Evolutionary conservation across 306 rosid genomes (phyloP), one percentile per base, ranked within the genome.

Genomic region (Cicer arietinum): DNA sequence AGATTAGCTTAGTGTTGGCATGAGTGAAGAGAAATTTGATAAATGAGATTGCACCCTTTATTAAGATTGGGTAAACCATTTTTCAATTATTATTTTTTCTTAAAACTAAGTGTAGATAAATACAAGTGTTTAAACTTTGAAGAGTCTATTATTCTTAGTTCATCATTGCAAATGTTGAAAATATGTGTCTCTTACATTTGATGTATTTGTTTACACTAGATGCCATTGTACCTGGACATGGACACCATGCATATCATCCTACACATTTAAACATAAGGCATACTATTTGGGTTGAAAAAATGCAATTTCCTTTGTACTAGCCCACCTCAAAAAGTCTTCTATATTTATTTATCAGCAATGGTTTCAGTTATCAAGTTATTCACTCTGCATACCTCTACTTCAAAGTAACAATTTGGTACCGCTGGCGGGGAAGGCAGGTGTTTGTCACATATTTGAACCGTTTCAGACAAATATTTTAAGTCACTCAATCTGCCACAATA

Each of bases 381-480:
- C 50, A 41, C 35, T 17, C 10, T 41, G 13, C 35, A 25, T 51
- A 37, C 14, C 2, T 37, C 43, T 47, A 67, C 78, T 68, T 75
- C 76, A 61, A 94, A 90, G 73, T 83, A 90, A 67, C 54, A 52
- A 7, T 47, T 42, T 3, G 94, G 93, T 16, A 94, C 48, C 77
- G 88, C 87, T 14, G 93, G 93, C 43, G 96, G 86, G n/a, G 91
- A 91, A 73, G 94, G 81, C 75, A 86, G 66, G 73, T 69, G 3
- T 30, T 73, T 42, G 96, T 93, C 52, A 89, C 98, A 25, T 5
- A 77, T 39, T 94, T 94, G 80, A 86, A 94, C 97, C 88, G 96
- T 72, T 80, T 10, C 22, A 45, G 17, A 7, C 17, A 42, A 79
- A 71, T 7, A 67, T 25, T 6, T 57, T 3, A 58, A n/a, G 45